Conservation (phyloP, 352 stramenopile species). For the Phytophthora tentaculata region DNA sequence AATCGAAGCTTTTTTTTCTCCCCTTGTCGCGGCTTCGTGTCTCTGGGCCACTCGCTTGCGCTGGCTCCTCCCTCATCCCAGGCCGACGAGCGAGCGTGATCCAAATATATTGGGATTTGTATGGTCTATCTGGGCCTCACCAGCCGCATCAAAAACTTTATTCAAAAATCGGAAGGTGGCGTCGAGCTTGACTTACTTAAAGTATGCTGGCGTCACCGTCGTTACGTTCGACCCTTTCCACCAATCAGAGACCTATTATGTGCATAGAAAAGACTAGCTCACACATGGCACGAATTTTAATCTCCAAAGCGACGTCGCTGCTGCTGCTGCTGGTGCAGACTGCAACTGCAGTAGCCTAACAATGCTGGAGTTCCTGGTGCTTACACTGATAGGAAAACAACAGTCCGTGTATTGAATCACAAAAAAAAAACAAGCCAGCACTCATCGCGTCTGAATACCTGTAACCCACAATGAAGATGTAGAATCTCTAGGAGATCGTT, state of each 20-base stretch:
- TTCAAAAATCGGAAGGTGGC: slow-evolving; percentile 35
- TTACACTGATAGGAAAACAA: no score
- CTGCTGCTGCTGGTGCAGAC: no score
- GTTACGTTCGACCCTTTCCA: slow-evolving; percentile 19
- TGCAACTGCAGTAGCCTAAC: no score
- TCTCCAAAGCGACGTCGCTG: no score
- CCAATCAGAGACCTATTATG: slow-evolving; percentile 25
- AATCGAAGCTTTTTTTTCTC: slow-evolving; percentile 22
- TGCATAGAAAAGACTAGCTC: slow-evolving; percentile 4
- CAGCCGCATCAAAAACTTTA: slow-evolving; percentile 22
- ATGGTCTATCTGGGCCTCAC: slow-evolving; percentile 11
- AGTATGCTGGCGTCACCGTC: slow-evolving; percentile 35
- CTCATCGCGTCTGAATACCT: slow-evolving; percentile 1
- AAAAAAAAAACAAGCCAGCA: no score
- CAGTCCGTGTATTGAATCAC: no score
- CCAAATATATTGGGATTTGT: slow-evolving; percentile 34
- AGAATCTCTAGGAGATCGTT: background rate
- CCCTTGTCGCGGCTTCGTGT: slow-evolving; percentile 34
- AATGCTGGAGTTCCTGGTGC: no score
- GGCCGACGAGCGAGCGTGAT: background rate
- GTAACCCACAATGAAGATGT: no score
- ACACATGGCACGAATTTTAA: no score
- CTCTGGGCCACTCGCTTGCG: slow-evolving; percentile 42
- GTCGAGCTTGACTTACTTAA: slow-evolving; percentile 34
- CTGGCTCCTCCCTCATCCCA: slow-evolving; percentile 3